Base-by-base conservation (phyloP, 306 rosid species). In the Rosa chinensis region DNA sequence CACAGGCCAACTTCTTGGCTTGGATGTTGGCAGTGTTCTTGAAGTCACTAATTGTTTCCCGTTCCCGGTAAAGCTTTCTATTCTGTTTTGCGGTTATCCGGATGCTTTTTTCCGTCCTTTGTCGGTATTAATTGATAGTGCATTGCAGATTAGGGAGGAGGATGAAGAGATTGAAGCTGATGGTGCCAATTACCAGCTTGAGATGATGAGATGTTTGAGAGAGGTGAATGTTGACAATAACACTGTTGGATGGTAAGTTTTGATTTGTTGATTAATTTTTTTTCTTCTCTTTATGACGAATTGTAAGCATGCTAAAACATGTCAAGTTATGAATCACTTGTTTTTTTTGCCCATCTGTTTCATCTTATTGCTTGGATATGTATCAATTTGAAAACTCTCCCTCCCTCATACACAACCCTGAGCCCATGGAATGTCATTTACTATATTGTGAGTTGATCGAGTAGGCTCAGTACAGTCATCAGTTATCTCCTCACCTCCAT, bases 31-130 rank as follows among this genome's bases (percentile, higher is more conserved):
- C 66, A 95, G 96, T 77, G 94, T 90, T 87, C 99, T 95, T 69
- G 99, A 95, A 95, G 97, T 95, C 75, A 95, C 98, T 10, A 95
- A 95, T 79, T 95, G 98, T 81, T 95, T 95, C 83, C 99, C 99
- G 52, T 95, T 95, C 79, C 99, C 99, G 83, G 98, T 95, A 87
- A 32, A 35, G 84, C 17, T 16, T 45, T 67, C 39, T 2, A 14
- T 52, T 77, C 37, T 21, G 17, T 63, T 43, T 11, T 61, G 3
- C 37, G 8, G 21, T 47, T 47, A 20, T 13, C 4, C 47, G 9
- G 16, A 39, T 32, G 28, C 5, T 25, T 13, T 52, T 16, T 11
- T 17, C 10, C 25, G 32, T 75, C 21, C 12, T 4, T 16, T 43
- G 18, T 17, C 0, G 21, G 17, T 40, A 13, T 47, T 18, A 39